Evolutionary conservation across 768 basidiomycete species (phyloP).

Genomic region (Russula brevipes): DNA sequence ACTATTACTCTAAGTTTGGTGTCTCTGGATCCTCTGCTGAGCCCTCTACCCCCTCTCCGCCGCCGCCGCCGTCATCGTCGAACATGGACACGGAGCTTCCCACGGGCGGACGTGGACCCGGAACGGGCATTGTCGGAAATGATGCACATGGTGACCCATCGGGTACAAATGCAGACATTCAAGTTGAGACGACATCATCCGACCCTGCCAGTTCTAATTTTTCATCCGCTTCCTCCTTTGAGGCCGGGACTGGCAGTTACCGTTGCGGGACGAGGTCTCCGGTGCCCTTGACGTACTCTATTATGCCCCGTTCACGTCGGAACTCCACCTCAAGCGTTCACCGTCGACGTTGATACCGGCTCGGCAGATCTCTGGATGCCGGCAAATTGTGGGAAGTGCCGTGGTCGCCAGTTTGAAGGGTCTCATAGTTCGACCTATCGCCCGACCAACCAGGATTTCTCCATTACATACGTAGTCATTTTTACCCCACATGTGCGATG

Average conservation of each 20-base stretch:
- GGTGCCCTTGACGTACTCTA: constrained; percentile 43
- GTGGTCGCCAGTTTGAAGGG: constrained; percentile 37
- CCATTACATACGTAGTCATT: constrained; percentile 42
- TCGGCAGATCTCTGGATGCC: constrained; percentile 62
- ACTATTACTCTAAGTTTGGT: constrained; percentile 25
- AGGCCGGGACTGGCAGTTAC: constrained; percentile 18
- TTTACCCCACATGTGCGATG: background rate
- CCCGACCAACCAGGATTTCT: constrained; percentile 32
- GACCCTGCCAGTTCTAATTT: constrained; percentile 26
- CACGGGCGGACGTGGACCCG: background rate
- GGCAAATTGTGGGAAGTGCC: constrained; percentile 37
- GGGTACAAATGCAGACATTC: background rate
- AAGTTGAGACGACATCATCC: constrained; percentile 17
- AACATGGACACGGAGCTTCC: background rate
- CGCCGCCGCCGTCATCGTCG: background rate
- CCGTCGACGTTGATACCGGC: constrained; percentile 64
- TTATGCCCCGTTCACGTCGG: constrained; percentile 47
- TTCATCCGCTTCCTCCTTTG: constrained; percentile 1
- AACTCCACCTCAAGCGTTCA: constrained; percentile 46
- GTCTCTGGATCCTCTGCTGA: constrained; percentile 16
- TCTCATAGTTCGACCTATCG: constrained; percentile 40
- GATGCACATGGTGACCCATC: constrained; percentile 1
- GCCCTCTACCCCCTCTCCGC: background rate
- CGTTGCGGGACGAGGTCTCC: constrained; percentile 39
- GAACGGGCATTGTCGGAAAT: background rate